phyloP scores from a whole-genome alignment of 228 moss, liverwort and hornwort species.

The Sphagnum magellanicum region DNA sequence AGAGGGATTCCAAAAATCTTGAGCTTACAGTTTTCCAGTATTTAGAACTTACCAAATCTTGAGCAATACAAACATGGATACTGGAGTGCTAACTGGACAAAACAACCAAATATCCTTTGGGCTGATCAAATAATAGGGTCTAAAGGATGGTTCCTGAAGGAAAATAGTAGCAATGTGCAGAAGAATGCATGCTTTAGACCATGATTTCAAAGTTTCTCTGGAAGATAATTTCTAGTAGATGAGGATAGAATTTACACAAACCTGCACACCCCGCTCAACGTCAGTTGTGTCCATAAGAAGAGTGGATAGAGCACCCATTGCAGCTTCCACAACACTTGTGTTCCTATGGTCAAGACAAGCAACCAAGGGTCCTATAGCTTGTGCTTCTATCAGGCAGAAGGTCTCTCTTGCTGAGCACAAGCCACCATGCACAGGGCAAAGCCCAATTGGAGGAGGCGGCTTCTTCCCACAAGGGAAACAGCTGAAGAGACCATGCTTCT shows the following conservation, averaged over 20 bases:
- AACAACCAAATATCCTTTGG: no score
- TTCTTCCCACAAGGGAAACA: constrained; percentile 24
- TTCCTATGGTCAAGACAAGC: constrained; percentile 54
- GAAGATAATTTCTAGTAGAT: no score
- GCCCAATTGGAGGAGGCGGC: constrained; percentile 5
- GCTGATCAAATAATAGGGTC: no score
- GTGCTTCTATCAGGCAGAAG: constrained; percentile 45
- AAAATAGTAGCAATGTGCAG: no score
- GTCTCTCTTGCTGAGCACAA: constrained; percentile 29
- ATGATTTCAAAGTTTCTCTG: no score
- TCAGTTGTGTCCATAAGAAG: constrained; percentile 42
- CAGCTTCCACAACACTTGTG: constrained; percentile 53
- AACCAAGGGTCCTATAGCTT: constrained; percentile 38
- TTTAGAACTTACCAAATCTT: background rate
- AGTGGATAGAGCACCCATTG: constrained; percentile 54
- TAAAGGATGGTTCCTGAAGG: no score
- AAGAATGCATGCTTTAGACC: no score
- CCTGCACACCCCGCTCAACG: constrained; percentile 29
- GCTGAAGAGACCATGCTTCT: background rate
- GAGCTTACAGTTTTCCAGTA: background rate
- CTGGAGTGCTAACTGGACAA: no score
- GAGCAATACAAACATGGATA: no score
- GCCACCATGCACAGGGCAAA: constrained; percentile 40
- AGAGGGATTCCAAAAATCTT: background rate
- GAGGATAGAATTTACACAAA: background rate